Percentiles rank a stretch among this genome's conserved stretches.
Evolutionary conservation across 345 rosid genomes (phyloP).

Genomic region (Kernera saxatilis): DNA sequence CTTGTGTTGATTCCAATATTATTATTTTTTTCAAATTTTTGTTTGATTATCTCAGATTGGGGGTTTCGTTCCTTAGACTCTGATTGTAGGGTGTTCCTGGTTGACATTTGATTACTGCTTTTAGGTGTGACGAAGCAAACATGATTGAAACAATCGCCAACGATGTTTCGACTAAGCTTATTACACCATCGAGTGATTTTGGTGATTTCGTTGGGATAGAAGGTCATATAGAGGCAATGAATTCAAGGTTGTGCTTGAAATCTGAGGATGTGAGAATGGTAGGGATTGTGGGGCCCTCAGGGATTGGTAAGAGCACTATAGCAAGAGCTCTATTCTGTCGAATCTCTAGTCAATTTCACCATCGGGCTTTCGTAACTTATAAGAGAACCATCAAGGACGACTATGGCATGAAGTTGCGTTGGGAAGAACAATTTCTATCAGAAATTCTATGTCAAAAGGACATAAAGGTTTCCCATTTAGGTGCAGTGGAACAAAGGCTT

Average conservation of each 20-base stretch:
- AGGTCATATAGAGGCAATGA: not conserved
- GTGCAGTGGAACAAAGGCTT: not conserved
- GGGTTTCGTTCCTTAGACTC: not conserved
- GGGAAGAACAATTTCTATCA: slow-evolving; percentile 31
- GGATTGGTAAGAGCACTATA: slow-evolving; percentile 48
- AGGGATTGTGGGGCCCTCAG: slow-evolving; percentile 39
- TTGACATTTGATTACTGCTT: not conserved
- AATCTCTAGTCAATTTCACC: not conserved
- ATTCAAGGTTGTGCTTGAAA: not conserved
- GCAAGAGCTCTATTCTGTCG: slow-evolving; percentile 19
- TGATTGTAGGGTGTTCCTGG: not conserved
- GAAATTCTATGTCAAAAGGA: slow-evolving; percentile 22
- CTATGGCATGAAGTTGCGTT: slow-evolving; percentile 12
- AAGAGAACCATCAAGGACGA: not conserved
- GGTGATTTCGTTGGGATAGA: slow-evolving; percentile 26
- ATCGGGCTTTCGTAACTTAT: not conserved
- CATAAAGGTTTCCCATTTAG: not conserved
- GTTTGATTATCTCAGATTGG: not conserved
- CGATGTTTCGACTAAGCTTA: slow-evolving; percentile 5
- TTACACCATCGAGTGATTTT: not conserved
- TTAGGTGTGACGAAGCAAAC: not conserved
- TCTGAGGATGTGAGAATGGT: not conserved
- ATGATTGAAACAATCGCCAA: slow-evolving; percentile 11
- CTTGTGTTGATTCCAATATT: not conserved
- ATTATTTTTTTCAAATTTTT: too few species aligned